phyloP scores from a whole-genome alignment of 768 basidiomycete species.

The Vararia minispora region DNA sequence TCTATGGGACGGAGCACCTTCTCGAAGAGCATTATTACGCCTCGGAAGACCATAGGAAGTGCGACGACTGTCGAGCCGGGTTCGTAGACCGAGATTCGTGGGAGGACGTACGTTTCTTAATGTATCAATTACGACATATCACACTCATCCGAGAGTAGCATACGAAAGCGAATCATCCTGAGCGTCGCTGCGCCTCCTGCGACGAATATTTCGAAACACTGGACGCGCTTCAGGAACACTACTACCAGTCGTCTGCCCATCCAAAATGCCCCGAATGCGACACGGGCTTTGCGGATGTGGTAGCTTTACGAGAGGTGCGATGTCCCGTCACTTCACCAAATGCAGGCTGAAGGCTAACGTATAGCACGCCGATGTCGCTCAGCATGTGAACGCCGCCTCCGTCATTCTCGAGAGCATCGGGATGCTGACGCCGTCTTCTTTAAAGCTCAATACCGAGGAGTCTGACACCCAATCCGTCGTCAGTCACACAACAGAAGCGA shows the following conservation, averaged over 20 bases:
- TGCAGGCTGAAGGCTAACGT: conserved; percentile 17
- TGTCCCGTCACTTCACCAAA: conserved; percentile 1
- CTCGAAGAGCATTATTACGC: conserved; percentile 10
- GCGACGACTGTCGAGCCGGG: conserved; percentile 29
- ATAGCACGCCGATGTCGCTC: conserved; percentile 14
- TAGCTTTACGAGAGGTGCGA: conserved; percentile 26
- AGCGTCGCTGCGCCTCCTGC: no score
- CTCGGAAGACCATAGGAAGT: conserved; percentile 35
- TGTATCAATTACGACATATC: no score
- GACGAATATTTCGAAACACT: conserved; percentile 28
- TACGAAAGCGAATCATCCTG: no score
- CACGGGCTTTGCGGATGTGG: conserved; percentile 30
- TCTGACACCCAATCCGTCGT: no score
- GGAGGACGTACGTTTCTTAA: no score
- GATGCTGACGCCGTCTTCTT: conserved; percentile 10
- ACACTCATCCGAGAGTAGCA: no score
- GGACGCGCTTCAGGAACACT: conserved; percentile 15
- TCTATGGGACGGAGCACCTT: conserved; percentile 7
- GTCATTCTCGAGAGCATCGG: conserved; percentile 10
- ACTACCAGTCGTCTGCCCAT: conserved; percentile 26
- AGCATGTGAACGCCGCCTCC: conserved; percentile 14
- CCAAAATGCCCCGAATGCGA: conserved; percentile 33
- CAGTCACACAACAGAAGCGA: no score
- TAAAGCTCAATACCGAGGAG: conserved; percentile 9
- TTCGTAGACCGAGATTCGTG: conserved; percentile 28